These are phyloP conservation scores for Xylariaceae sp. DNA, from an alignment of 2,329 filamentous ascomycete genomes.

Conservation along the genomic window DNA sequence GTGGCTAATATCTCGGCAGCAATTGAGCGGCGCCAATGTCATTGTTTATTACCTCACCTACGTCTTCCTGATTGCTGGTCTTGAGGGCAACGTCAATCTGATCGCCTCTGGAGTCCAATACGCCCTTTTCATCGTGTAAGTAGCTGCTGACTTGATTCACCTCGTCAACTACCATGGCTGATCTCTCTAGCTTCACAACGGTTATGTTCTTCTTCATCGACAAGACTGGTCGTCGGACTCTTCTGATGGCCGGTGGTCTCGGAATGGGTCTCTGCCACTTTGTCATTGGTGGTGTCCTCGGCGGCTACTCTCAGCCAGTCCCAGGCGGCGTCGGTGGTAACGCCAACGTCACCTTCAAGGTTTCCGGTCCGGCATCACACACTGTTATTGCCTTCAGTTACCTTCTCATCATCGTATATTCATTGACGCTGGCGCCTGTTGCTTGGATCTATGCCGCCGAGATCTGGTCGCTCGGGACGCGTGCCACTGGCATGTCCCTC, in stretches of 20 bases:
- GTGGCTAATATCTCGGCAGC: constrained; percentile 28
- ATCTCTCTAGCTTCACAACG: constrained; percentile 37
- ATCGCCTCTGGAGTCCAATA: constrained; percentile 53
- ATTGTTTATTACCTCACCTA: constrained; percentile 57
- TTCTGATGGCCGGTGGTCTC: constrained; percentile 59
- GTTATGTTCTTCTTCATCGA: constrained; percentile 49
- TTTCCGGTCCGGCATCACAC: constrained; percentile 49
- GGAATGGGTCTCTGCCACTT: constrained; percentile 60
- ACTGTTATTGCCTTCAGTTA: constrained; percentile 62
- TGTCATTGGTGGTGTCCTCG: constrained; percentile 48
- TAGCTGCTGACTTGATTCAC: constrained; percentile 9
- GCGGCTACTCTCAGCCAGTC: constrained; percentile 38
- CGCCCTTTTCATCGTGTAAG: constrained; percentile 42
- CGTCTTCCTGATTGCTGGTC: constrained; percentile 54
- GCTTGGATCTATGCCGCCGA: constrained; percentile 63
- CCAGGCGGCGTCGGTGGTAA: constrained; percentile 43
- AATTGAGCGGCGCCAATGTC: constrained; percentile 47
- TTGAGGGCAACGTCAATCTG: constrained; percentile 46
- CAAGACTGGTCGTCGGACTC: constrained; percentile 53
- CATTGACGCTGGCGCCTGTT: constrained; percentile 57
- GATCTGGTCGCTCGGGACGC: constrained; percentile 56
- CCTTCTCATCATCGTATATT: constrained; percentile 58
- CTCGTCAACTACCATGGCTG: neutral
- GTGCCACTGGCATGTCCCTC: constrained; percentile 54
- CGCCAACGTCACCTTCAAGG: constrained; percentile 48